Percentiles rank a stretch among this genome's conserved stretches.
These are phyloP conservation scores for Geranomyces variabilis DNA, from an alignment of 192 early-diverging fungal genomes.

Conservation along the genomic window DNA sequence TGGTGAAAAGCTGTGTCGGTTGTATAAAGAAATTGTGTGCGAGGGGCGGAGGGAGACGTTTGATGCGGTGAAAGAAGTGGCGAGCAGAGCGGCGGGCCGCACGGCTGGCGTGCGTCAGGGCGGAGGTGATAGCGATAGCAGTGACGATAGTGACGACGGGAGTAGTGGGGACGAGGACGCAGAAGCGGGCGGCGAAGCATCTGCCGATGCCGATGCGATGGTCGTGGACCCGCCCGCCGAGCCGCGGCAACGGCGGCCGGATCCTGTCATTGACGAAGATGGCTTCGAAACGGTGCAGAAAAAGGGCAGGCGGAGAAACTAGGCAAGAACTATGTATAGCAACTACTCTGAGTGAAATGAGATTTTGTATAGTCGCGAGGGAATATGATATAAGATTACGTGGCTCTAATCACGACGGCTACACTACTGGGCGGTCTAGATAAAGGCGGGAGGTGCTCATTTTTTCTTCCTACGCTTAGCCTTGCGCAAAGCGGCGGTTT, in stretches of 20 bases:
- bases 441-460: no score
- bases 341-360: no score
- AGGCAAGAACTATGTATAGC: no score
- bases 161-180: constrained; percentile 68
- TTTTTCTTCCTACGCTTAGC: no score
- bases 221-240: constrained; percentile 12
- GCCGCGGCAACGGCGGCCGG: constrained; percentile 29
- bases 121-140: constrained; percentile 63
- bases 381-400: no score
- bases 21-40: constrained; percentile 66
- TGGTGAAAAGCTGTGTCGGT: constrained; percentile 77
- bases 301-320: constrained; percentile 29
- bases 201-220: constrained; percentile 19
- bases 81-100: constrained; percentile 67
- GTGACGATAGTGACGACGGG: constrained; percentile 63
- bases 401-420: no score
- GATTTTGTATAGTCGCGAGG: no score
- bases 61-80: constrained; percentile 48
- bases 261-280: constrained; percentile 54
- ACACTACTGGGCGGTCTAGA: no score
- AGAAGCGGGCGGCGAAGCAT: constrained; percentile 43
- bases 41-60: constrained; percentile 39
- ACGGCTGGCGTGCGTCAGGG: constrained; percentile 29
- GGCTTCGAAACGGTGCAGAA: constrained; percentile 55
- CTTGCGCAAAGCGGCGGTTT: no score